These are phyloP conservation scores for Wickerhamomyces alni DNA, from an alignment of 805 yeast genomes.

Conservation along the genomic window DNA sequence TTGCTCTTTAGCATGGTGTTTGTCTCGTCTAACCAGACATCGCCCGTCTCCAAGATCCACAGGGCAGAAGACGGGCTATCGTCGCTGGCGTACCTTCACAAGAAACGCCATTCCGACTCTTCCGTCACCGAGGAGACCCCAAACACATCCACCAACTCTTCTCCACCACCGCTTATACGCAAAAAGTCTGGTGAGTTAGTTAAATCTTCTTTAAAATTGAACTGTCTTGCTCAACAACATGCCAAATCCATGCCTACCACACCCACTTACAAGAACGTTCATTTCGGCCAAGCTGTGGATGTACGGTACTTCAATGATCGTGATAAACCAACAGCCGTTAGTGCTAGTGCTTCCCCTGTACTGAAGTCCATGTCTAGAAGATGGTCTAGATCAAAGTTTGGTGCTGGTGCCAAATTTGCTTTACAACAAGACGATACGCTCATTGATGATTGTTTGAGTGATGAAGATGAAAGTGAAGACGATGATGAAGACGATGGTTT, in stretches of 20 bases:
- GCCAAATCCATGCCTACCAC: conserved; percentile 44
- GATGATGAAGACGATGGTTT: conserved; percentile 6
- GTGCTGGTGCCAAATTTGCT: conserved; percentile 22
- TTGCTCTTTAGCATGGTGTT: background rate
- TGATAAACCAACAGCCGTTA: conserved; percentile 74
- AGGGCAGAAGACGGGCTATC: conserved; percentile 4
- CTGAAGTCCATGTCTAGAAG: conserved; percentile 21
- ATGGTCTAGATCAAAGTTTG: conserved; percentile 24
- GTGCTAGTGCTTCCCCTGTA: conserved; percentile 59
- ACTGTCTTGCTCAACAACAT: conserved; percentile 23
- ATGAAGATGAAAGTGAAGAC: conserved; percentile 15
- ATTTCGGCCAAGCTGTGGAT: conserved; percentile 65
- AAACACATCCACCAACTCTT: no score
- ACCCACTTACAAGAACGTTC: conserved; percentile 70
- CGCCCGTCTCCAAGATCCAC: background rate
- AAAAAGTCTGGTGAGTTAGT: conserved; percentile 88
- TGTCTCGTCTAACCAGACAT: background rate
- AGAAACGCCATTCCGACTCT: conserved; percentile 15
- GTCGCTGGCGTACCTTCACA: conserved; percentile 18
- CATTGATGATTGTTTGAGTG: conserved; percentile 19
- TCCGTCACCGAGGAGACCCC: conserved; percentile 1
- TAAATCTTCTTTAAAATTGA: conserved; percentile 60
- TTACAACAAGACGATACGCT: conserved; percentile 4
- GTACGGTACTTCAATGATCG: conserved; percentile 66
- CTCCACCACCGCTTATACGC: conserved; percentile 44